Evolutionary conservation across 2,329 filamentous ascomycete genomes (phyloP), one percentile per base, ranked within the genome.

Genomic region (Fusarium brachygibbosum): DNA sequence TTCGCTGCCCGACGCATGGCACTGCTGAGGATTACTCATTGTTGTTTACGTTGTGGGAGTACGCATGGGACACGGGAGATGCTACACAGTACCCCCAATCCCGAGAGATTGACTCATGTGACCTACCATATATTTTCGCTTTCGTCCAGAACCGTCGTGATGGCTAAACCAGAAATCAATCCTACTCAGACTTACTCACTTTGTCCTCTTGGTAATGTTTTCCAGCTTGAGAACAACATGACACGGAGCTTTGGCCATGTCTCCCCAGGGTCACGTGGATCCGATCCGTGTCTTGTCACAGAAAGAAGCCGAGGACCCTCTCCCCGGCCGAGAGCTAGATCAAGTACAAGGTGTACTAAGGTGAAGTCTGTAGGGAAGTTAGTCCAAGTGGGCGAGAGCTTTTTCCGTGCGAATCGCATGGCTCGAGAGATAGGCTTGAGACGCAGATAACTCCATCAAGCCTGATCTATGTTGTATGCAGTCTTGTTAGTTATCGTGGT

Each of bases 291-390:
- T 54, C 41, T 56, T 63, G 58, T 28, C 41, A 42, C 57, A 63
- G 60, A 69, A 58, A 52, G 57, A 70, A 58, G 62, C 63, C 66
- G 67, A 69, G 62, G 53, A 53, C 54, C 37, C 42, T 60, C 53
- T 62, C 57, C 37, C 66, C 66, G 66, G 62, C 66, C 66, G 66
- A 63, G 45, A 69, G 62, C 58, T 69, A 38, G 52, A 55, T 51
- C 63, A 58, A 50, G 46, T 63, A 58, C 49, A 69, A 67, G 62
- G 44, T 63, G 48, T 42, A 65, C 50, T 40, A 46, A 59, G 42
- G 44, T 68, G 48, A 59, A 41, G 38, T 40, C 21, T 41, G 21
- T 32, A 40, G 29, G n/a, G n/a, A n/a, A n/a, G n/a, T 40, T 25
- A 31, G 32, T 49, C 52, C 53, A 46, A 54, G 46, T 46, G 66